Conservation (phyloP, 176 grass and related monocot species). For the Carex parvula region DNA sequence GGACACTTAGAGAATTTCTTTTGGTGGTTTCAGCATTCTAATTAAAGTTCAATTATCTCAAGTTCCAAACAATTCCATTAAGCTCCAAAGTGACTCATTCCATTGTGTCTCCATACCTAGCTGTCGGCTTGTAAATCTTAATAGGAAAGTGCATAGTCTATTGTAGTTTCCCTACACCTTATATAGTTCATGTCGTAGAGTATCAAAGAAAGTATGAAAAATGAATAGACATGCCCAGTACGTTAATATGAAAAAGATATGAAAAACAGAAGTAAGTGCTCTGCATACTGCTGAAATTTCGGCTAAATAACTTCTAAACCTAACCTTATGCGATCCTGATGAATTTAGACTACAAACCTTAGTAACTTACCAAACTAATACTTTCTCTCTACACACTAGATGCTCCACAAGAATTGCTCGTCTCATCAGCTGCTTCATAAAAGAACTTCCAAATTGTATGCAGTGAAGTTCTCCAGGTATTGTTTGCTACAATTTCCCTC, state of each 20-base stretch:
- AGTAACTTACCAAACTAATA: neutral
- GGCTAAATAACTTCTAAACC: neutral
- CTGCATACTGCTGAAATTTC: neutral
- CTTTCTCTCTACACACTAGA: no score
- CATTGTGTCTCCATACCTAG: neutral
- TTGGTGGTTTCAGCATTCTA: neutral
- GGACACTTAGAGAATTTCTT: neutral
- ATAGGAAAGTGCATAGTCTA: neutral
- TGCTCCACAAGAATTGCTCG: no score
- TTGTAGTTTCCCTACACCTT: neutral
- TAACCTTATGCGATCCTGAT: neutral
- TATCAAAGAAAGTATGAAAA: neutral
- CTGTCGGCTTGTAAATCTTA: neutral
- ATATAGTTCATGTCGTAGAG: neutral
- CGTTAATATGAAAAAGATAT: neutral
- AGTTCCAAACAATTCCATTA: neutral
- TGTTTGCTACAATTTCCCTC: neutral
- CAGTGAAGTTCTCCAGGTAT: neutral
- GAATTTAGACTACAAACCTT: neutral
- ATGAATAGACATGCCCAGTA: neutral
- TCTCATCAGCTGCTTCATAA: neutral
- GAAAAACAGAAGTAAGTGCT: neutral
- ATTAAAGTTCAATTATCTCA: no score
- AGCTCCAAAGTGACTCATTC: neutral
- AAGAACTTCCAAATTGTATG: neutral